Evolutionary conservation across 495 filamentous ascomycete genomes (phyloP).

Genomic region (Cetradonia linearis): DNA sequence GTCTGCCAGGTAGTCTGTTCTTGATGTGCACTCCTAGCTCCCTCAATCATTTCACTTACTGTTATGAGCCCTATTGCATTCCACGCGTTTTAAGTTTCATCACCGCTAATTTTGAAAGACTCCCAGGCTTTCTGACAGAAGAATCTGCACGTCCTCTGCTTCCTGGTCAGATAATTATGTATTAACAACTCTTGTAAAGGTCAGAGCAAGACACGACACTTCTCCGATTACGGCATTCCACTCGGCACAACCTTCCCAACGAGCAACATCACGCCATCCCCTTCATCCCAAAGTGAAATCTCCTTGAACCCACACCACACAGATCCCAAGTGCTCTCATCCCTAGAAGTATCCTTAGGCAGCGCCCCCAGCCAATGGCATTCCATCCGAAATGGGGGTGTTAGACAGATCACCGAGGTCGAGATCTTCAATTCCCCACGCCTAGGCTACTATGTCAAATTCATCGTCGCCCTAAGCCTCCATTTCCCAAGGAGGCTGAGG

Average conservation of each 20-base stretch:
- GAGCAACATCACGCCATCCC: not conserved
- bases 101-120: too few species aligned
- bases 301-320: not conserved
- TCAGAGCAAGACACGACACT: not conserved
- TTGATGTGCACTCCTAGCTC: too few species aligned
- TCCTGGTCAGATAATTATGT: not conserved
- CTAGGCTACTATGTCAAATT: not conserved
- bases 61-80: too few species aligned
- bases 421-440: not conserved
- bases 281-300: not conserved
- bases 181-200: not conserved
- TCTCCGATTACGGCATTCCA: not conserved
- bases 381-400: constrained; percentile 2
- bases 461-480: not conserved
- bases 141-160: too few species aligned
- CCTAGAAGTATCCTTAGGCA: not conserved
- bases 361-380: not conserved
- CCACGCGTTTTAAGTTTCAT: too few species aligned
- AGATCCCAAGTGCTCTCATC: not conserved
- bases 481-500: constrained; percentile 5
- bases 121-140: too few species aligned
- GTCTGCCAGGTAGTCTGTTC: too few species aligned
- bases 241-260: not conserved
- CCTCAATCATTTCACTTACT: too few species aligned
- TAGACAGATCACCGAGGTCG: not conserved